These are phyloP conservation scores for Boletus rubescentipes DNA, from an alignment of 768 basidiomycete species.

Conservation along the genomic window DNA sequence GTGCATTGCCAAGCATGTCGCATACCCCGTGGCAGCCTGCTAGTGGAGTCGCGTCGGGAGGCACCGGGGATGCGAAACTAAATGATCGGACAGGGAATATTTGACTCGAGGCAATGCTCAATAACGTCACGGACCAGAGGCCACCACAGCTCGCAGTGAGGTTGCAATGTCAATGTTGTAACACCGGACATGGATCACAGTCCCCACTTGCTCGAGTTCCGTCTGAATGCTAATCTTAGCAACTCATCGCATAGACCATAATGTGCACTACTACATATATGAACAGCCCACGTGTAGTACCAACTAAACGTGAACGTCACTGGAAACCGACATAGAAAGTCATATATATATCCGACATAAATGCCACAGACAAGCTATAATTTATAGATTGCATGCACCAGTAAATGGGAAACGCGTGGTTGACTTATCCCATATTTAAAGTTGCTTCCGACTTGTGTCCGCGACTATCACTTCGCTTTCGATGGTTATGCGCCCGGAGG, in stretches of 20 bases:
- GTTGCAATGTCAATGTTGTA: background rate
- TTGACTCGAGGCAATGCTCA: conserved; percentile 4
- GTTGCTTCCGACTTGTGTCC: conserved; percentile 9
- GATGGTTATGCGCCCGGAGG: conserved; percentile 56
- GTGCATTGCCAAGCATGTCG: conserved; percentile 5
- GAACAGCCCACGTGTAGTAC: background rate
- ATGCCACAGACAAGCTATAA: background rate
- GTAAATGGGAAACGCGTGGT: background rate
- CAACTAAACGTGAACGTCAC: no score
- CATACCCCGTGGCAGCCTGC: conserved; percentile 5
- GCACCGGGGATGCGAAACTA: conserved; percentile 4
- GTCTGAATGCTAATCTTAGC: background rate
- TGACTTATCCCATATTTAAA: conserved; percentile 1
- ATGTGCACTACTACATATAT: background rate
- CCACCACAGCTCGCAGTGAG: background rate
- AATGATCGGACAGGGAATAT: background rate
- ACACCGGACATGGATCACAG: background rate
- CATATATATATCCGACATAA: background rate
- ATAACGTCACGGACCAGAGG: background rate
- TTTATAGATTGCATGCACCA: background rate
- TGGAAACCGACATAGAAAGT: background rate
- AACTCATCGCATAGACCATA: background rate
- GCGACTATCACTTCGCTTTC: conserved; percentile 44
- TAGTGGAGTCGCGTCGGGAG: conserved; percentile 6
- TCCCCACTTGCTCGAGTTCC: background rate